Percentiles rank a stretch among this genome's conserved stretches.
Conservation (phyloP, 1,284 basidiomycete genomes). For the Quambalaria eucalypti region DNA sequence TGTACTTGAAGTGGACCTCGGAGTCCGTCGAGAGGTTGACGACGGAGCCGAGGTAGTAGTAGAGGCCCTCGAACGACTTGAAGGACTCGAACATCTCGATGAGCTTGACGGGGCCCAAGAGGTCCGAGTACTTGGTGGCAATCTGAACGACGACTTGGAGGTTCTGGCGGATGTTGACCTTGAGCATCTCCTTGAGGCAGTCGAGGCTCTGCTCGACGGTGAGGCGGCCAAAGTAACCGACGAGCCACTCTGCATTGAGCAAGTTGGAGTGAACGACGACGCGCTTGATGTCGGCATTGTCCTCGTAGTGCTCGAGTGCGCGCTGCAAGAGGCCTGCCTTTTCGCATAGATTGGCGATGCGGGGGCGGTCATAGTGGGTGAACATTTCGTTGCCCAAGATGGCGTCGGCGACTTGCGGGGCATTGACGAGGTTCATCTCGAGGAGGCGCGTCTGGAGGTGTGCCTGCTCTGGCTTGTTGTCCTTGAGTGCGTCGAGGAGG, state of each 20-base stretch:
- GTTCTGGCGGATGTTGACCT: slow-evolving; percentile 94
- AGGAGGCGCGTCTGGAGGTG: slow-evolving; percentile 90
- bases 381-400: slow-evolving; percentile 99
- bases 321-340: slow-evolving; percentile 93
- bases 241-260: slow-evolving; percentile 87
- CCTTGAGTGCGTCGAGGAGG: slow-evolving; percentile 95
- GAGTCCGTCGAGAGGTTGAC: slow-evolving; percentile 93
- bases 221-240: slow-evolving; percentile 91
- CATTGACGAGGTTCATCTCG: slow-evolving; percentile 96
- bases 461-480: slow-evolving; percentile 95
- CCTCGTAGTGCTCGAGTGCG: slow-evolving; percentile 95
- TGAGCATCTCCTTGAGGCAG: slow-evolving; percentile 94
- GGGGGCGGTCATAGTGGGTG: slow-evolving; percentile 86
- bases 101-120: slow-evolving; percentile 89
- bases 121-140: slow-evolving; percentile 97
- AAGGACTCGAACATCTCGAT: slow-evolving; percentile 98
- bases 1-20: slow-evolving; percentile 99
- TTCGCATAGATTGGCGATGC: slow-evolving; percentile 96
- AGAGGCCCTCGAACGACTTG: slow-evolving; percentile 96
- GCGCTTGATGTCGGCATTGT: slow-evolving; percentile 91
- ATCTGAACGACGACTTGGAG: slow-evolving; percentile 94
- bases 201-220: slow-evolving; percentile 98
- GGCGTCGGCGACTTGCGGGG: slow-evolving; percentile 96
- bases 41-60: slow-evolving; percentile 94
- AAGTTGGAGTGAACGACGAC: slow-evolving; percentile 87